These are phyloP conservation scores for Fragilariopsis cylindrus DNA, from an alignment of 108 stramenopile genomes.

Conservation along the genomic window DNA sequence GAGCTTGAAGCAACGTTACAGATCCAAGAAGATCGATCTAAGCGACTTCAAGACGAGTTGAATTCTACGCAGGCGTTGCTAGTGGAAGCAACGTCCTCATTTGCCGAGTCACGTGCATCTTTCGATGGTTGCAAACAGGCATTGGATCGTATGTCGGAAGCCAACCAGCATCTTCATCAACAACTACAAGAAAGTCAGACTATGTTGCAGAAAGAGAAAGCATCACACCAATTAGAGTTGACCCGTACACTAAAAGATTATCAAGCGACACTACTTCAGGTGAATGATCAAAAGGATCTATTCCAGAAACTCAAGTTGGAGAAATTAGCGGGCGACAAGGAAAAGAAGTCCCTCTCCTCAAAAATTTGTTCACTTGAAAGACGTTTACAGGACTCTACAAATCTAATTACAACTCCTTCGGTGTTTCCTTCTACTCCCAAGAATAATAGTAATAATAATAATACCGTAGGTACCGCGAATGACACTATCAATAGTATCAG, in stretches of 20 bases:
- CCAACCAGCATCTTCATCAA: slow-evolving; percentile 12
- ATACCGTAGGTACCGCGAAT: not conserved
- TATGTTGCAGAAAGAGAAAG: not conserved
- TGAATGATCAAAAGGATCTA: not conserved
- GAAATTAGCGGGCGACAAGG: slow-evolving; percentile 11
- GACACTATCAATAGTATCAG: not conserved
- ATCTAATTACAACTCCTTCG: not conserved
- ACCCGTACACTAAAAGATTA: slow-evolving; percentile 3
- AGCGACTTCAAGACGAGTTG: slow-evolving; percentile 15
- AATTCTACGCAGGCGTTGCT: slow-evolving; percentile 1
- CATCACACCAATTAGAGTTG: not conserved
- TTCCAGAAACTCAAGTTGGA: slow-evolving; percentile 4
- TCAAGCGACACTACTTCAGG: not conserved
- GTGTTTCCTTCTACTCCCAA: not conserved
- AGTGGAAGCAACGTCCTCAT: slow-evolving; percentile 11
- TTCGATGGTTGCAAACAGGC: not conserved
- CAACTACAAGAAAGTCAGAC: slow-evolving; percentile 8
- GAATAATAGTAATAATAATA: not conserved
- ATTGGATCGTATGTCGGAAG: slow-evolving; percentile 10
- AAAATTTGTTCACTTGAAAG: slow-evolving; percentile 5
- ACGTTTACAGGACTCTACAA: slow-evolving; percentile 6
- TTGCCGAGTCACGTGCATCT: slow-evolving; percentile 1
- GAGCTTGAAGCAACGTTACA: slow-evolving; percentile 2
- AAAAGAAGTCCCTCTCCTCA: not conserved
- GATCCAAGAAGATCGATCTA: not conserved